Conservation (phyloP, 208 protist species). For the Phytomonas francai region DNA sequence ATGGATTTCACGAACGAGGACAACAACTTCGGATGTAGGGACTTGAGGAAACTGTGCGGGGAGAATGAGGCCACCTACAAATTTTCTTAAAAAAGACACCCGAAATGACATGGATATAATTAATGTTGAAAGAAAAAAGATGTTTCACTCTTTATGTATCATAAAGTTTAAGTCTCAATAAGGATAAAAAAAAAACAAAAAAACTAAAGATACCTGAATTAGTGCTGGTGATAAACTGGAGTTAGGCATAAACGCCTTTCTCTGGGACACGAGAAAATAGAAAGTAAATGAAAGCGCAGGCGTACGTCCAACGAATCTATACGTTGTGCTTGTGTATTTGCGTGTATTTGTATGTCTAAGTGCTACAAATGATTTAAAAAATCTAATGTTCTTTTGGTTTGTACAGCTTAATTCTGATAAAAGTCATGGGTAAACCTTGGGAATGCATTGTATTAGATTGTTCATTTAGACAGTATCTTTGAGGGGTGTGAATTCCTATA, state of each 20-base stretch:
- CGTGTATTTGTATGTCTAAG: background rate
- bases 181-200: conserved; percentile 3
- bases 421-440: background rate
- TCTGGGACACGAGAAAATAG: background rate
- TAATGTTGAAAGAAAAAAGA: background rate
- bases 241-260: background rate
- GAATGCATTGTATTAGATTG: background rate
- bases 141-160: background rate
- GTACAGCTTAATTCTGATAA: conserved; percentile 1
- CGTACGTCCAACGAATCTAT: background rate
- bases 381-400: background rate
- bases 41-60: background rate
- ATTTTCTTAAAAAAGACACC: background rate
- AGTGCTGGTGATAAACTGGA: background rate
- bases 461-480: background rate
- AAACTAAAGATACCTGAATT: conserved; percentile 7
- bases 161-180: background rate
- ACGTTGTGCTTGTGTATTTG: background rate
- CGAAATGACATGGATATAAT: background rate
- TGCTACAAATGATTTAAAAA: background rate
- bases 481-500: background rate
- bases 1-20: background rate
- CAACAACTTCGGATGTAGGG: background rate
- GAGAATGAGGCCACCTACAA: background rate
- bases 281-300: background rate